Conservation (phyloP, 306 rosid genomes). For the Lagenaria siceraria region DNA sequence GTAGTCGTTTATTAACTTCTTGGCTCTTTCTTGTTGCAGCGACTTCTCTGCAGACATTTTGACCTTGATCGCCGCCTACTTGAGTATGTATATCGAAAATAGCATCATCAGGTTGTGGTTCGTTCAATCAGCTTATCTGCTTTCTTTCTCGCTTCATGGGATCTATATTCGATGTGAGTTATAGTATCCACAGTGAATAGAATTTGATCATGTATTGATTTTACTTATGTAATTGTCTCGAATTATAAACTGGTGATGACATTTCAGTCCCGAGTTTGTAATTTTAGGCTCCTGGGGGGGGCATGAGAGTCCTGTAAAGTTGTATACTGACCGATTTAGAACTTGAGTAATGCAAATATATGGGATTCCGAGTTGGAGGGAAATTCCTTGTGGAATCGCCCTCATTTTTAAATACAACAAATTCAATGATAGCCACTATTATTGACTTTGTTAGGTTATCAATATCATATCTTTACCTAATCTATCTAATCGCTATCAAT, state of each 20-base stretch:
- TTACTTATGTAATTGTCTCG: not conserved
- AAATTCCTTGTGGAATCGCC: not conserved
- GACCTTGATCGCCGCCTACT: slow-evolving; percentile 84
- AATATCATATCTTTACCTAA: not conserved
- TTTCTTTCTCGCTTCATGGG: not conserved
- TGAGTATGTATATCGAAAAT: slow-evolving; percentile 58
- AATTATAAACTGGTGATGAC: not conserved
- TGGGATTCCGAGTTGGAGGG: not conserved
- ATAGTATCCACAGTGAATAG: not conserved
- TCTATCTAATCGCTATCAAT: not conserved
- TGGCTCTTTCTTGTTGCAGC: slow-evolving; percentile 40
- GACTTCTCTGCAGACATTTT: slow-evolving; percentile 49
- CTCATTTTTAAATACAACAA: not conserved
- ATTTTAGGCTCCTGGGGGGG: not conserved
- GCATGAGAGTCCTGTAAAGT: not conserved
- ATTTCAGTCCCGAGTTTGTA: not conserved
- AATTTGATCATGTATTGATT: not conserved
- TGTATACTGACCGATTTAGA: not conserved
- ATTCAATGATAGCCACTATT: not conserved
- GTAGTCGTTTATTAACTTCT: not conserved
- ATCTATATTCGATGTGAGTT: not conserved
- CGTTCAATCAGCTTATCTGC: not conserved
- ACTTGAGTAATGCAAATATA: not conserved
- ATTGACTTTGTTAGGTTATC: not conserved
- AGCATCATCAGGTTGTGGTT: slow-evolving; percentile 11